phyloP scores from a whole-genome alignment of 78 protist genomes.

The Pigoraptor vietnamica region DNA sequence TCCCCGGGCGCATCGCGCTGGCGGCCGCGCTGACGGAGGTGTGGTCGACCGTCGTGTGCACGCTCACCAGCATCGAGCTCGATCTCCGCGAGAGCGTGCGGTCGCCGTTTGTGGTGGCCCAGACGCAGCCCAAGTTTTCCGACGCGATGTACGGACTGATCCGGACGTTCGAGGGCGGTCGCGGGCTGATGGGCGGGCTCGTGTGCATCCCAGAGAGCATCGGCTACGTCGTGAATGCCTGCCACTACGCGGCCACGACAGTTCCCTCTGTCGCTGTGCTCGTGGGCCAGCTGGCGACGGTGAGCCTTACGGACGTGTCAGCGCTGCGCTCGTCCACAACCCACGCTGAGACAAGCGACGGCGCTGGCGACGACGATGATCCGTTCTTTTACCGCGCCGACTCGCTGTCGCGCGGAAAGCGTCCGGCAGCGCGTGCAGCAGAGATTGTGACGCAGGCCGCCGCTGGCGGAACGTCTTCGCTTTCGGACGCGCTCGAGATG shows the following conservation, averaged over 20 bases:
- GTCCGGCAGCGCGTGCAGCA: not conserved
- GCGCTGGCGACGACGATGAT: no score
- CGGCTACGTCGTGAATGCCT: not conserved
- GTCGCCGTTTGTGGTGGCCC: not conserved
- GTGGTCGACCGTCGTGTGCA: not conserved
- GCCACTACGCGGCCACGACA: not conserved
- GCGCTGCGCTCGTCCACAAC: not conserved
- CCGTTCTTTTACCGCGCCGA: not conserved
- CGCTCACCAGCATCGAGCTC: not conserved
- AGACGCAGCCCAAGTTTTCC: not conserved
- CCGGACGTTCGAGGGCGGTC: not conserved
- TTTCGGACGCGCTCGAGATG: no score
- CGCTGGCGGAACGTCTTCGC: not conserved
- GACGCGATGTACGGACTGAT: not conserved
- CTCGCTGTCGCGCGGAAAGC: not conserved
- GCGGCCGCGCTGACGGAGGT: not conserved
- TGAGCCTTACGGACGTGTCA: no score
- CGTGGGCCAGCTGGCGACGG: not conserved
- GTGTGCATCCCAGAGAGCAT: not conserved
- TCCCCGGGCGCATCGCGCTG: not conserved
- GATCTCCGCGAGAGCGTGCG: not conserved
- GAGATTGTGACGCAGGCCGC: not conserved
- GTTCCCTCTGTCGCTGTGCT: not conserved
- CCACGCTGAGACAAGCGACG: no score
- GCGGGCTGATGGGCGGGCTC: not conserved